Evolutionary conservation across 1,284 basidiomycete genomes (phyloP).

Genomic region (Rugiboletus extremiorientalis): DNA sequence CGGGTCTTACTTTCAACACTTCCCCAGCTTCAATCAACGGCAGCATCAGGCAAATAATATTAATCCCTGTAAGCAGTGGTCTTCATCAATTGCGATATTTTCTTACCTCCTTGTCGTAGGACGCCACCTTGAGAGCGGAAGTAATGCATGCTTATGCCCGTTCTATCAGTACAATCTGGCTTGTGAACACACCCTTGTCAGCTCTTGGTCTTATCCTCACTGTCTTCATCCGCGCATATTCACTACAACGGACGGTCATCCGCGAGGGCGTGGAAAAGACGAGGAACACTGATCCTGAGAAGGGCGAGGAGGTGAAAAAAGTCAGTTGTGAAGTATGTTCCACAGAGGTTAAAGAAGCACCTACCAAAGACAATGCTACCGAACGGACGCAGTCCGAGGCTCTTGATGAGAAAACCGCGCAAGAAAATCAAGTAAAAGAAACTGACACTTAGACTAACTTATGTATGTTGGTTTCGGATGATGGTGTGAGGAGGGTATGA

Average conservation of each 20-base stretch:
- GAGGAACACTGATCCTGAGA: constrained; percentile 20
- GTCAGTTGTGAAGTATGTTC: not conserved
- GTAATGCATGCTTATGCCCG: constrained; percentile 71
- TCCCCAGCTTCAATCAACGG: constrained; percentile 56
- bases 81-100: constrained; percentile 3
- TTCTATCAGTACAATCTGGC: constrained; percentile 71
- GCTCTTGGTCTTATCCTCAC: constrained; percentile 56
- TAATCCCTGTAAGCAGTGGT: constrained; percentile 50
- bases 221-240: constrained; percentile 60
- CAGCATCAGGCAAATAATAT: constrained; percentile 51
- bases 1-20: constrained; percentile 41
- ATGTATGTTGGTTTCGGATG: not conserved
- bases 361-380: constrained; percentile 1
- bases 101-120: constrained; percentile 34
- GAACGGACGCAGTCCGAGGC: constrained; percentile 1
- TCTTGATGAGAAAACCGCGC: not conserved
- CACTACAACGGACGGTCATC: constrained; percentile 54
- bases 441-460: too few relatives aligned
- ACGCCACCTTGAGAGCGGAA: constrained; percentile 44
- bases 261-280: constrained; percentile 37
- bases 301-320: not conserved
- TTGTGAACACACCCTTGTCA: constrained; percentile 63
- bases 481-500: too few relatives aligned
- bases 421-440: too few relatives aligned
- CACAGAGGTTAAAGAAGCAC: not conserved